Conservation (phyloP, 2,329 filamentous ascomycete genomes). For the Scedosporium aurantiacum region DNA sequence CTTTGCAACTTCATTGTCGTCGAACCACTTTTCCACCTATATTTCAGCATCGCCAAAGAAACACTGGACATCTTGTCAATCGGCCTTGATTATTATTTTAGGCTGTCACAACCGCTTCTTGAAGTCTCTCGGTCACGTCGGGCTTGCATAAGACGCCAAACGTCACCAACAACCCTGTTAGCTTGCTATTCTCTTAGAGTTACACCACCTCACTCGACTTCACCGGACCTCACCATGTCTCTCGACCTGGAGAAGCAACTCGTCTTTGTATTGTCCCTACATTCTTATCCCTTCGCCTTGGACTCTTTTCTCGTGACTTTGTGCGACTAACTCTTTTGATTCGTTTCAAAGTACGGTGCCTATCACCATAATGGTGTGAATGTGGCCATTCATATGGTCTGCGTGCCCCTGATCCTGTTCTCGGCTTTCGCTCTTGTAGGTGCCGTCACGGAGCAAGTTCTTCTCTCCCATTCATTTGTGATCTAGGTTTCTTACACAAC, state of each 20-base stretch:
- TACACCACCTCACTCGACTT: background rate
- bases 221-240: constrained; percentile 34
- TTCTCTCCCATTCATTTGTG: constrained; percentile 8
- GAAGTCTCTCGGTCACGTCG: background rate
- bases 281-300: constrained; percentile 4
- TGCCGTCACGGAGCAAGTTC: constrained; percentile 8
- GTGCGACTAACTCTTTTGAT: constrained; percentile 1
- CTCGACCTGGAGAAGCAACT: constrained; percentile 75
- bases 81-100: background rate
- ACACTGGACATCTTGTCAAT: background rate
- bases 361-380: constrained; percentile 75
- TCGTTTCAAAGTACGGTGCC: constrained; percentile 57
- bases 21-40: no score
- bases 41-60: no score
- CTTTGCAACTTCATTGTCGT: no score
- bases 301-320: background rate
- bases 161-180: background rate
- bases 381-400: constrained; percentile 66
- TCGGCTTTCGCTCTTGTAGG: constrained; percentile 23
- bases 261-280: constrained; percentile 50
- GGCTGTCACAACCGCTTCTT: background rate
- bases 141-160: background rate
- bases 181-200: background rate
- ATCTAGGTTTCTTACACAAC: background rate
- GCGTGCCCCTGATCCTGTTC: constrained; percentile 65